phyloP scores from a whole-genome alignment of 805 yeast genomes.

The Starmerella roubikii region DNA sequence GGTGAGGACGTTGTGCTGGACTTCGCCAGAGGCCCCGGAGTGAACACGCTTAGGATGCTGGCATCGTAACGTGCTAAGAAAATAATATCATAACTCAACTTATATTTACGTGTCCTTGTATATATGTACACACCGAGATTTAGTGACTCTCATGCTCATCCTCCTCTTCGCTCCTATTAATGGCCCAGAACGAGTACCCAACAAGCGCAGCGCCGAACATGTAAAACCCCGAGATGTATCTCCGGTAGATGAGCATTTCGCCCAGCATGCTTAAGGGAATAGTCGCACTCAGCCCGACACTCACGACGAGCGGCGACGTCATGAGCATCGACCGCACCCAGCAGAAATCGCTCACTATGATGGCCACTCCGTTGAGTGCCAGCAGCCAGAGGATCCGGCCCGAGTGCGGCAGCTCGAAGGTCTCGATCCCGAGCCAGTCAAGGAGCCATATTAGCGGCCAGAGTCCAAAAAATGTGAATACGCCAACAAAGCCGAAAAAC shows the following conservation, averaged over 20 bases:
- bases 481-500: slow-evolving; percentile 90
- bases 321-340: slow-evolving; percentile 94
- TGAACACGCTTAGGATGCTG: slow-evolving; percentile 17
- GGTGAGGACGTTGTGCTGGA: slow-evolving; percentile 22
- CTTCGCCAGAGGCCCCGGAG: slow-evolving; percentile 16
- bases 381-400: slow-evolving; percentile 40
- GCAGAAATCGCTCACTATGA: slow-evolving; percentile 78
- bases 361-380: slow-evolving; percentile 53
- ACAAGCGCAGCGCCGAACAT: slow-evolving; percentile 70
- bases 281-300: slow-evolving; percentile 85
- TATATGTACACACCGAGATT: neutral
- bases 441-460: slow-evolving; percentile 74
- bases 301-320: slow-evolving; percentile 88
- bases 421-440: slow-evolving; percentile 51
- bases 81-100: neutral
- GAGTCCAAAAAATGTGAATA: slow-evolving; percentile 54
- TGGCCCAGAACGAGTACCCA: slow-evolving; percentile 66
- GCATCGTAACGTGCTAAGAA: slow-evolving; percentile 6
- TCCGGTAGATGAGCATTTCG: slow-evolving; percentile 60
- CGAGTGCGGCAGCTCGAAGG: slow-evolving; percentile 54
- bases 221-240: slow-evolving; percentile 48
- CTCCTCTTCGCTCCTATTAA: slow-evolving; percentile 63
- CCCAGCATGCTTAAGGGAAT: slow-evolving; percentile 92
- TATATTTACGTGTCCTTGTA: neutral
- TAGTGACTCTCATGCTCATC: slow-evolving; percentile 27